These are phyloP conservation scores for Chalciporus pseudorubinellus DNA, from an alignment of 768 basidiomycete species.

Conservation along the genomic window DNA sequence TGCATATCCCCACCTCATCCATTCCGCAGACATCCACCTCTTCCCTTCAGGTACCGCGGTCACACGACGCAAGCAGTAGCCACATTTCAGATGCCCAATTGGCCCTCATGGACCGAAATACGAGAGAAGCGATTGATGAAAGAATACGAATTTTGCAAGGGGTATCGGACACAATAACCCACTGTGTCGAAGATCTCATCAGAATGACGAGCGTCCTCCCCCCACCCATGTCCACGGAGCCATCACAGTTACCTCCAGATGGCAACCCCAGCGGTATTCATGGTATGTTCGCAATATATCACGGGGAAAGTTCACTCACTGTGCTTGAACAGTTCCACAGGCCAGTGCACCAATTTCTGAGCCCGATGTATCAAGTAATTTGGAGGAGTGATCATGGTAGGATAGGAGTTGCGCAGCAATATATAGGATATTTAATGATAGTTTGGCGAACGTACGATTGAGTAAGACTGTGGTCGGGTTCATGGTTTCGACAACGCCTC, in stretches of 20 bases:
- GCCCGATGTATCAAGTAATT: neutral
- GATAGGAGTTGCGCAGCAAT: neutral
- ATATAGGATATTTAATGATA: slow-evolving; percentile 1
- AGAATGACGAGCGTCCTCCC: slow-evolving; percentile 73
- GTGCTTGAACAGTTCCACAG: slow-evolving; percentile 1
- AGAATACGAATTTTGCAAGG: slow-evolving; percentile 75
- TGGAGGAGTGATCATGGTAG: slow-evolving; percentile 3
- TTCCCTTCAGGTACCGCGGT: slow-evolving; percentile 11
- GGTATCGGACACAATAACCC: slow-evolving; percentile 70
- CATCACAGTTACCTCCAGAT: slow-evolving; percentile 8
- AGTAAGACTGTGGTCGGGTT: neutral
- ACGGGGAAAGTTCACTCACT: neutral
- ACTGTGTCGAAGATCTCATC: slow-evolving; percentile 77
- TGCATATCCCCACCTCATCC: neutral
- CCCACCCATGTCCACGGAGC: slow-evolving; percentile 20
- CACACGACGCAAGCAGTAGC: slow-evolving; percentile 34
- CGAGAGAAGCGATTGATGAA: slow-evolving; percentile 82
- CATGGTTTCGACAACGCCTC: slow-evolving; percentile 35
- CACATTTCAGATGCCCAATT: slow-evolving; percentile 53
- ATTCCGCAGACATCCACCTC: neutral
- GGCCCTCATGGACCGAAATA: slow-evolving; percentile 58
- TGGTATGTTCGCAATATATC: slow-evolving; percentile 11
- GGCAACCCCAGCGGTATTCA: slow-evolving; percentile 9
- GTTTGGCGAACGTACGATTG: neutral
- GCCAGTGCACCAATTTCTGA: neutral